Percentiles rank a stretch among this genome's conserved stretches.
phyloP scores from a whole-genome alignment of 495 filamentous ascomycete genomes.

The Bryoglossum gracile region DNA sequence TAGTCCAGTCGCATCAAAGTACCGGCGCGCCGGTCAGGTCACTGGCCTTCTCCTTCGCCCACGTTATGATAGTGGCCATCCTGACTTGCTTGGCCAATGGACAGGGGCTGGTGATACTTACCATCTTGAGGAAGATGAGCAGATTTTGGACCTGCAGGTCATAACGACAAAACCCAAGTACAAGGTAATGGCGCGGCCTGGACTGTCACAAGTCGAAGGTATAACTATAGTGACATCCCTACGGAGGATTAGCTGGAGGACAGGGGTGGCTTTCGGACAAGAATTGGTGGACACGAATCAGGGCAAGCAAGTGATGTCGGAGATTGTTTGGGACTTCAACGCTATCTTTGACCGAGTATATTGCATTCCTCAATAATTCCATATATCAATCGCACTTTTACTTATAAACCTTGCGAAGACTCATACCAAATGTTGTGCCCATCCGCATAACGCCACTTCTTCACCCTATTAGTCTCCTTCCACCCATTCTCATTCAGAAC shows the following conservation, averaged over 20 bases:
- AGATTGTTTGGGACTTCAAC: conserved; percentile 5
- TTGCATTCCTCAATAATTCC: background rate
- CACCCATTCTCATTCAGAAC: no score
- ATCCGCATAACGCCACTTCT: no score
- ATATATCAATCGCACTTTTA: background rate
- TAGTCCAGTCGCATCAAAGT: conserved; percentile 5
- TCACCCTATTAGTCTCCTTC: no score
- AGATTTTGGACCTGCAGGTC: conserved; percentile 8
- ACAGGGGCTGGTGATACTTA: conserved; percentile 5
- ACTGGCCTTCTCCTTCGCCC: conserved; percentile 8
- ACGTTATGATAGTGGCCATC: background rate
- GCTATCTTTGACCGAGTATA: conserved; percentile 7
- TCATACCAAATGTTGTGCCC: background rate
- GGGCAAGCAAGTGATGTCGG: no score
- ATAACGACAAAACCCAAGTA: background rate
- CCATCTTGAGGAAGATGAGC: conserved; percentile 4
- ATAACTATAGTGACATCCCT: conserved; percentile 1
- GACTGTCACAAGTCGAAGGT: conserved; percentile 2
- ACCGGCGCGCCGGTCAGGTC: conserved; percentile 6
- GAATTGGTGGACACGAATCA: background rate
- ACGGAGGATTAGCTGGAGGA: background rate
- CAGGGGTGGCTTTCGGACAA: background rate
- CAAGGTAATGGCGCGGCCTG: background rate
- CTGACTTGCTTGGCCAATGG: conserved; percentile 13
- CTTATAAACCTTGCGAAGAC: background rate